These are phyloP conservation scores for Tolypocladium nubicola DNA, from an alignment of 2,329 filamentous ascomycete genomes.

Conservation along the genomic window DNA sequence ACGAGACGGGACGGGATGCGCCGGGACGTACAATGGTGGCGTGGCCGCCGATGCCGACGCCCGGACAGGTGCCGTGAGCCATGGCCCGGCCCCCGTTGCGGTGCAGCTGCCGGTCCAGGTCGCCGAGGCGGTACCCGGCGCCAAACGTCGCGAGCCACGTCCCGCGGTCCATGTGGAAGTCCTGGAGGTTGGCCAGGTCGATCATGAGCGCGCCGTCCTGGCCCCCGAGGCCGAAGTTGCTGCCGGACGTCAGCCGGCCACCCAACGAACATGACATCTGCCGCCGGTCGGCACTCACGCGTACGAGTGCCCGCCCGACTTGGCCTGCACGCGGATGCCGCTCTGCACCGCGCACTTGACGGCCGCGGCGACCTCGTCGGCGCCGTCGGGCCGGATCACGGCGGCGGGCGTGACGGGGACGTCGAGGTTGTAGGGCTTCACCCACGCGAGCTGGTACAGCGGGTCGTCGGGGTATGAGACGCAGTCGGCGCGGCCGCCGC, in stretches of 20 bases:
- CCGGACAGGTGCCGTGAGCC: conserved; percentile 48
- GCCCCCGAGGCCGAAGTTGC: conserved; percentile 36
- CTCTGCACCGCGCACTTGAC: conserved; percentile 44
- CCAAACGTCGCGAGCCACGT: conserved; percentile 47
- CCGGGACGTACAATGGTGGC: conserved; percentile 37
- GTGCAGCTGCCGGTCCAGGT: conserved; percentile 39
- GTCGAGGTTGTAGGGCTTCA: conserved; percentile 42
- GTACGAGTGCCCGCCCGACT: conserved; percentile 55
- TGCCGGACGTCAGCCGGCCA: conserved; percentile 3
- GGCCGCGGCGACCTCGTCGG: conserved; percentile 43
- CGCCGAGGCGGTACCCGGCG: conserved; percentile 38
- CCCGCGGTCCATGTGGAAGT: conserved; percentile 39
- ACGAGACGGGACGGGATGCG: neutral
- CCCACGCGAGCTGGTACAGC: conserved; percentile 38
- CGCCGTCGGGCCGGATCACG: conserved; percentile 42
- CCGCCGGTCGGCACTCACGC: conserved; percentile 26
- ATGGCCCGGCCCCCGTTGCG: conserved; percentile 44
- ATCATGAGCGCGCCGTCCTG: conserved; percentile 40
- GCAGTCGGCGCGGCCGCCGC: conserved; percentile 31
- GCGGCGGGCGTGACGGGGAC: conserved; percentile 39
- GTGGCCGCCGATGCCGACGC: conserved; percentile 48
- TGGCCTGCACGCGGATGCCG: conserved; percentile 46
- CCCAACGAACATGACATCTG: no score
- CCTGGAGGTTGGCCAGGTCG: conserved; percentile 41
- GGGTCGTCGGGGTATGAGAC: conserved; percentile 33